Evolutionary conservation across 305 asterid genomes (phyloP).

Genomic region (Ruellia speciosa): DNA sequence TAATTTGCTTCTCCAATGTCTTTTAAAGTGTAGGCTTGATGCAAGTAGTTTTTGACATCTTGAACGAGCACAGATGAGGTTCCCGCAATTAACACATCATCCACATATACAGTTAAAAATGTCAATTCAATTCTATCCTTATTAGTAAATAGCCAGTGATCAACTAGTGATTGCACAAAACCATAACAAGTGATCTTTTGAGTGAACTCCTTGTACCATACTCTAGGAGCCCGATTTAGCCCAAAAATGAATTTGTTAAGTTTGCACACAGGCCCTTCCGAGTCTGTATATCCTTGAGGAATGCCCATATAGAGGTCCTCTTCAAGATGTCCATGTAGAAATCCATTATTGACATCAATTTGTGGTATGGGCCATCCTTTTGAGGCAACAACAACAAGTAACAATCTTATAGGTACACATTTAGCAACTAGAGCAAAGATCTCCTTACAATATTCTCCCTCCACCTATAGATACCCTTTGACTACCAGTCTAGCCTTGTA

Average conservation of each 20-base stretch:
- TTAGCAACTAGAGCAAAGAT: background rate
- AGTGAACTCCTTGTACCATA: background rate
- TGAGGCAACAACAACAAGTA: background rate
- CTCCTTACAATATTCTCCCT: background rate
- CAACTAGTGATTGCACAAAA: background rate
- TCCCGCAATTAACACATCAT: background rate
- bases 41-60: background rate
- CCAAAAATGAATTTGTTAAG: background rate
- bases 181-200: background rate
- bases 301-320: background rate
- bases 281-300: background rate
- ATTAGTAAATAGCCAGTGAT: background rate
- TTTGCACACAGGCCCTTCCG: background rate
- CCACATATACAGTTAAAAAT: background rate
- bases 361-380: background rate
- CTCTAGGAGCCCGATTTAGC: background rate
- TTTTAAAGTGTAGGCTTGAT: background rate
- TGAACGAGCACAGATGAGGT: background rate
- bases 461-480: no score
- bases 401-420: background rate
- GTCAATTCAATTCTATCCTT: no score
- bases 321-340: background rate
- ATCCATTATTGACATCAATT: background rate
- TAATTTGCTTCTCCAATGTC: background rate
- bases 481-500: background rate